Conservation (phyloP, 2,329 filamentous ascomycete species). For the Penicillium thymicola region DNA sequence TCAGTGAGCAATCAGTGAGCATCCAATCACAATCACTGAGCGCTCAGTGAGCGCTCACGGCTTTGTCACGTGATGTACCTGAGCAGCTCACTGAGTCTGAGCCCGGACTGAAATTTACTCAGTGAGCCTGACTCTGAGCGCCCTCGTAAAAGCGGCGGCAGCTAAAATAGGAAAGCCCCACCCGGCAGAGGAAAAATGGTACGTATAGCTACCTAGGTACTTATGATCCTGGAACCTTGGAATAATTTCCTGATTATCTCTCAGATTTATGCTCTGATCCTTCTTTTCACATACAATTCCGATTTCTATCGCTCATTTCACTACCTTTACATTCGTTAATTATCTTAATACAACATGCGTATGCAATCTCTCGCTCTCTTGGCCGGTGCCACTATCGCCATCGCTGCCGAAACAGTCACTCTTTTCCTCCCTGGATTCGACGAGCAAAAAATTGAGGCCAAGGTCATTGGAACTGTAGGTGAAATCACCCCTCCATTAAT, state of each 20-base stretch:
- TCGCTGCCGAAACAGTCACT: conserved; percentile 3
- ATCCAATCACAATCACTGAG: no score
- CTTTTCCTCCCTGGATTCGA: conserved; percentile 7
- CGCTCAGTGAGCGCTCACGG: no score
- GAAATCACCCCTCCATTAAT: neutral
- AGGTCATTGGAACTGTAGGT: conserved; percentile 7
- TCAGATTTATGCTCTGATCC: neutral
- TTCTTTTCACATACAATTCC: neutral
- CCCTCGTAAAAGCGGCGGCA: no score
- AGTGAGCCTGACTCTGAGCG: no score
- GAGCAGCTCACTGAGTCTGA: no score
- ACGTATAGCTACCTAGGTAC: no score
- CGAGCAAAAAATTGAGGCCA: neutral
- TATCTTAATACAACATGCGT: neutral
- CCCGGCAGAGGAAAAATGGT: no score
- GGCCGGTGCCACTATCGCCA: conserved; percentile 4
- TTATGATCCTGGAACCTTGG: neutral
- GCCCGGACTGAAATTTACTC: no score
- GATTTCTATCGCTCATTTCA: neutral
- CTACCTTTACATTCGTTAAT: neutral
- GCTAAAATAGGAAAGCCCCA: no score
- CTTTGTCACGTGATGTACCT: no score
- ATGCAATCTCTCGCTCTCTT: conserved; percentile 7
- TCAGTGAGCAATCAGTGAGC: no score
- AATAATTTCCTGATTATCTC: neutral